Conservation (phyloP, 768 basidiomycete species). For the Gloeostereum incarnatum region DNA sequence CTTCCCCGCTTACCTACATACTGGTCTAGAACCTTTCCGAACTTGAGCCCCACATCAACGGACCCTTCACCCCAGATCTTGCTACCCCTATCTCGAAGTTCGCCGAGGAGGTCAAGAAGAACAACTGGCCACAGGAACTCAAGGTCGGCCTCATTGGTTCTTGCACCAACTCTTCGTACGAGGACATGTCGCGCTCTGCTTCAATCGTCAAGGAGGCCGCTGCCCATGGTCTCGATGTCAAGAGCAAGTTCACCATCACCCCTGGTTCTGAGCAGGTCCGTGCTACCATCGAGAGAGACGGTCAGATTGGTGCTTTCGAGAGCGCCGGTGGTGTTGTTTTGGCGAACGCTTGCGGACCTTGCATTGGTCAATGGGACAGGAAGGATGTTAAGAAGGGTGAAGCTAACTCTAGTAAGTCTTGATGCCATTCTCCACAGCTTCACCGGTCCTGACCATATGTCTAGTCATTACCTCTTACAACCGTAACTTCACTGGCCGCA, state of each 20-base stretch:
- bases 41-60: constrained; percentile 99
- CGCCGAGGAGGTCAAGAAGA: constrained; percentile 83
- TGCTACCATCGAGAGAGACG: constrained; percentile 95
- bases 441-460: not conserved
- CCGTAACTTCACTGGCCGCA: constrained; percentile 99
- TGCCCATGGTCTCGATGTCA: constrained; percentile 75
- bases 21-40: constrained; percentile 74
- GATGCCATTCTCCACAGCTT: not conserved
- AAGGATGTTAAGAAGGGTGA: constrained; percentile 95
- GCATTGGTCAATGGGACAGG: constrained; percentile 99
- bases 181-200: constrained; percentile 98
- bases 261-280: constrained; percentile 98
- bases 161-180: constrained; percentile 99
- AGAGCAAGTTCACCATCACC: constrained; percentile 96
- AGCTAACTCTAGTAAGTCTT: constrained; percentile 82
- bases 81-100: constrained; percentile 98
- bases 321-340: constrained; percentile 85
- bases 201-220: constrained; percentile 87
- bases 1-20: constrained; percentile 4
- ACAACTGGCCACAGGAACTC: constrained; percentile 94
- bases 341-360: constrained; percentile 98
- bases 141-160: constrained; percentile 98
- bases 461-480: constrained; percentile 98
- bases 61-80: constrained; percentile 99
- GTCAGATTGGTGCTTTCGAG: constrained; percentile 85